Evolutionary conservation across 2,329 filamentous ascomycete genomes (phyloP), one percentile per base, ranked within the genome.

Genomic region (Biscogniauxia sp.): DNA sequence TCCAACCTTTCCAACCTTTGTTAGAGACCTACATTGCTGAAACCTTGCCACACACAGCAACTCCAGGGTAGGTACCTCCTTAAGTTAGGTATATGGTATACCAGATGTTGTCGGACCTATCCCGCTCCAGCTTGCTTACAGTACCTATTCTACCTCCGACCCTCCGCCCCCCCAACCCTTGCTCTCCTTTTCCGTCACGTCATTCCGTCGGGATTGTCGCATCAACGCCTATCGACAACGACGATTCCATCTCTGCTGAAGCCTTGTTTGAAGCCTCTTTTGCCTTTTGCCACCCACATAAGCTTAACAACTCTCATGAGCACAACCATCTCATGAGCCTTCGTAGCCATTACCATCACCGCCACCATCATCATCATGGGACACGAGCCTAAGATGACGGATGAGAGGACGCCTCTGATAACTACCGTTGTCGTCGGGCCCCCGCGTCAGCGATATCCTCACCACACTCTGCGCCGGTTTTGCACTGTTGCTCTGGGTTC

Each of bases 331-430:
- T 19, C 20, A 62, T 57, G 58, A 37, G 17, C 52, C 37, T 52
- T 50, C 11, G 15, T 20, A 57, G 17, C 37, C 55, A 50, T 23
- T 5, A 4, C 13, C 51, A 26, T 23, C 28, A 19, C 51, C 49
- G 49, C 19, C 37, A 56, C 57, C 53, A 60, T 54, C 49, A 51
- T 26, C 37, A 56, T 56, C 53, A 60, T 54, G 59, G 53, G 54
- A 37, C 49, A 55, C 53, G 63, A 68, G 64, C 68, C 68, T 28
- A 76, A 67, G 61, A 80, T 79, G 78, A 65, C 77, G 20, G 67
- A 79, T 73, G 88, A 92, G 78, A 80, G 79, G 59, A 90, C 88
- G 55, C 89, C 89, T 60, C 81, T 92, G 68, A 82, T 92, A 63
- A 81, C 86, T 68, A 87, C 84, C 56, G 84, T 91, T 61, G 81